Evolutionary conservation across 805 yeast genomes (phyloP).

Genomic region (Nakazawaea anatomiae): DNA sequence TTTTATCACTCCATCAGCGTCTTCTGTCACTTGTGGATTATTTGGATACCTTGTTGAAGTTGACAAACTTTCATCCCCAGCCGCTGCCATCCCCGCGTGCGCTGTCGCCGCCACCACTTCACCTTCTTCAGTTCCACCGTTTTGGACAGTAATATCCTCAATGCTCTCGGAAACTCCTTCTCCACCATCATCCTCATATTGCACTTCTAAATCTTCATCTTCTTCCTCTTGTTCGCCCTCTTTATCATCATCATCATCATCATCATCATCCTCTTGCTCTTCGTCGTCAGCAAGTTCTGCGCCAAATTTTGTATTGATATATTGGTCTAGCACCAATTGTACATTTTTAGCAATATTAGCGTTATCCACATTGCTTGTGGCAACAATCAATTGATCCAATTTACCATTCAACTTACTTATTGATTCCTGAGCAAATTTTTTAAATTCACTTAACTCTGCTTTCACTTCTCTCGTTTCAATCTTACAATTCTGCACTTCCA

Average conservation of each 20-base stretch:
- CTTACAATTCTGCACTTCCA: constrained; percentile 4
- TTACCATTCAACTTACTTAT: background rate
- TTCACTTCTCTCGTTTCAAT: constrained; percentile 1
- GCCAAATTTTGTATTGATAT: constrained; percentile 4
- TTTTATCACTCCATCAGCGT: background rate
- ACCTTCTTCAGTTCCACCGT: too few relatives aligned
- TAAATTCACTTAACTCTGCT: background rate
- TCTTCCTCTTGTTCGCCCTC: background rate
- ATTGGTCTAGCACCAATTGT: constrained; percentile 9
- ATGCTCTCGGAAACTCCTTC: background rate
- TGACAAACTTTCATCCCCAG: background rate
- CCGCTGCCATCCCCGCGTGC: background rate
- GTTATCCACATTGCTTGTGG: background rate
- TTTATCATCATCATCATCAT: background rate
- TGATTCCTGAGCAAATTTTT: background rate
- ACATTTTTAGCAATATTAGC: constrained; percentile 1
- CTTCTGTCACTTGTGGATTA: constrained; percentile 6
- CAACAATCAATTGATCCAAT: background rate
- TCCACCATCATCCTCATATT: background rate
- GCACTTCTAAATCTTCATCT: background rate
- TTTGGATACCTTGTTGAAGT: background rate
- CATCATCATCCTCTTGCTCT: background rate
- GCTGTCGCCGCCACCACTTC: too few relatives aligned
- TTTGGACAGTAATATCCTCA: too few relatives aligned
- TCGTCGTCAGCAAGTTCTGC: background rate